Evolutionary conservation across 1,284 basidiomycete genomes (phyloP), one percentile per base, ranked within the genome.

Genomic region (Cutaneotrichosporon arboriforme): DNA sequence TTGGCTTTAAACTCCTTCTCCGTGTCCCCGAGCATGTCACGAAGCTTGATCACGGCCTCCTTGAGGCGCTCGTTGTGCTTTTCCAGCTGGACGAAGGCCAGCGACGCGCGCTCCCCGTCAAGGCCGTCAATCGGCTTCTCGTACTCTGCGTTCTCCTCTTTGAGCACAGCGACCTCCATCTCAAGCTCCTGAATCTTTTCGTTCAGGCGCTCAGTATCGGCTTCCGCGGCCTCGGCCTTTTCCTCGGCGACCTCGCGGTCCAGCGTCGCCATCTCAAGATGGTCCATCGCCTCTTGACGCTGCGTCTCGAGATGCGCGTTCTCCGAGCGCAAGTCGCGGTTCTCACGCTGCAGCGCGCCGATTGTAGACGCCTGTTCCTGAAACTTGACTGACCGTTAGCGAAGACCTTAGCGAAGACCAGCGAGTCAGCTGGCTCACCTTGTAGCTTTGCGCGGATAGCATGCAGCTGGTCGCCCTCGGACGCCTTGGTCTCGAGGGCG

Each of bases 211-310:
- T 87, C 87, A 26, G 92, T 65, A 63, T 93, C 89, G 0, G 78
- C 72, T 69, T 90, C 85, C 0, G 86, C 84, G 1, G 83, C 73
- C 70, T 97, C 94, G 0, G 88, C 85, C 61, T 85, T 84, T 72
- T 97, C 94, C 71, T 98, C 96, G 0, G 94, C 94, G 49, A 98
- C 86, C 73, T 99, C 96, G 72, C 92, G 91, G 72, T 99, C 96
- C 59, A 99, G 76, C 78, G 90, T 90, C 3, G 85, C 81, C 84
- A 97, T 91, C 76, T 99, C 96, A 35, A 97, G 77, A 70, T 92
- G 88, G 62, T 97, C 93, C 51, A 87, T 83, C 2, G 85, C 72
- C 64, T 94, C 90, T 7, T 82, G 69, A 2, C 85, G 77, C 37
- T 83, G 79, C 15, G 72, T 76, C 58, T 88, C 84, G n/a, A 86